phyloP scores from a whole-genome alignment of 768 basidiomycete genomes.

The Naganishia vaughanmartiniae region DNA sequence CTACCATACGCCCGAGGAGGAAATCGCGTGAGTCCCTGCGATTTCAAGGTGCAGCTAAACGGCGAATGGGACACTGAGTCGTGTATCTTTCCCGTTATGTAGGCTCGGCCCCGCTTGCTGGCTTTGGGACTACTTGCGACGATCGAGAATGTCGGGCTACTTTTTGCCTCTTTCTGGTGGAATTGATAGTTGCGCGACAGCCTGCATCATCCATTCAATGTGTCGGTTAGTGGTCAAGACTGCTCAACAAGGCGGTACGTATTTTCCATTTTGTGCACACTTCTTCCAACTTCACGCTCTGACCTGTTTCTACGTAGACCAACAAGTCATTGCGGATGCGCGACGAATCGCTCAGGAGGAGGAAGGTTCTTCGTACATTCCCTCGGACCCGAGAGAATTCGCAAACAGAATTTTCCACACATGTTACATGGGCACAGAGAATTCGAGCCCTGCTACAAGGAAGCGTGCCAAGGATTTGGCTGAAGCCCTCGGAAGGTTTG shows the following conservation, averaged over 20 bases:
- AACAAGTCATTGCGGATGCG: constrained; percentile 85
- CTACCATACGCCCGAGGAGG: constrained; percentile 89
- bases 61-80: not conserved
- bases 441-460: constrained; percentile 83
- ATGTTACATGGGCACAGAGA: constrained; percentile 98
- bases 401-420: constrained; percentile 86
- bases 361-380: constrained; percentile 75
- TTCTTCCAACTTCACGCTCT: constrained; percentile 13
- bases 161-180: constrained; percentile 94
- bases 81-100: constrained; percentile 3
- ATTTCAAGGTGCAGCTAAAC: not conserved
- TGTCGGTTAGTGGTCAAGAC: constrained; percentile 84
- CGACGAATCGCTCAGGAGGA: constrained; percentile 82
- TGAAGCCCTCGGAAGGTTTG: constrained; percentile 82
- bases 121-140: constrained; percentile 98
- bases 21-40: constrained; percentile 76
- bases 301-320: constrained; percentile 56
- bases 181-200: constrained; percentile 95
- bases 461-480: constrained; percentile 80
- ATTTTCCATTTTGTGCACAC: not conserved
- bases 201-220: constrained; percentile 95
- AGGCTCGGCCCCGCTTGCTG: constrained; percentile 97
- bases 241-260: constrained; percentile 67
- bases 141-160: constrained; percentile 89
- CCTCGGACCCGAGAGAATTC: constrained; percentile 83